Conservation (phyloP, 345 rosid genomes). For the Eutrema japonicum region DNA sequence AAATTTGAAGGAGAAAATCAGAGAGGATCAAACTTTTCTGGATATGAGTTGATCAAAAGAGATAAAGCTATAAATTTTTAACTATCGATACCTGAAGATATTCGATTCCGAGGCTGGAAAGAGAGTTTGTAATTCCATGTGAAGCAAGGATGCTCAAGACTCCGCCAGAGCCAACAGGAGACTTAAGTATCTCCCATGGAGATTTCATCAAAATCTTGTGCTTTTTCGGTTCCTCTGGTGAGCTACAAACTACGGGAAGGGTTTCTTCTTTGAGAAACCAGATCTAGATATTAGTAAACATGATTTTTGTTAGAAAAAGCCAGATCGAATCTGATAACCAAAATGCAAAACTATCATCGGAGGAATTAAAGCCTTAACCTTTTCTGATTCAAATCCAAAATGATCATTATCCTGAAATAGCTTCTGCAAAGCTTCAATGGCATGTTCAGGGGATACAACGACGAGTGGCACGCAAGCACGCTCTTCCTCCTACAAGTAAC, state of each 20-base stretch:
- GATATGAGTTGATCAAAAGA: not conserved
- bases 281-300: constrained; percentile 50
- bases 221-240: constrained; percentile 53
- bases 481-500: constrained; percentile 61
- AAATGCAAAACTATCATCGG: constrained; percentile 7
- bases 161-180: constrained; percentile 86
- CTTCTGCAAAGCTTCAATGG: constrained; percentile 50
- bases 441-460: constrained; percentile 56
- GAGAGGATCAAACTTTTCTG: constrained; percentile 2
- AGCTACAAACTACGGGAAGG: constrained; percentile 70
- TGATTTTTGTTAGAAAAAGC: not conserved
- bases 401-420: constrained; percentile 60
- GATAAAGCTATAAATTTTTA: constrained; percentile 1
- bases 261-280: constrained; percentile 79
- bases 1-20: constrained; percentile 18
- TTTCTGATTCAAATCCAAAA: constrained; percentile 70
- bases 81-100: constrained; percentile 64
- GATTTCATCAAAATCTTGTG: constrained; percentile 89
- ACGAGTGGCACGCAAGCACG: constrained; percentile 68
- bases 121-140: constrained; percentile 53
- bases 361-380: constrained; percentile 52
- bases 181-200: constrained; percentile 84
- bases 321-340: not conserved
- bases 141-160: constrained; percentile 65
- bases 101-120: constrained; percentile 59